phyloP scores from a whole-genome alignment of 805 yeast genomes.

The Maudiozyma pseudohumilis region DNA sequence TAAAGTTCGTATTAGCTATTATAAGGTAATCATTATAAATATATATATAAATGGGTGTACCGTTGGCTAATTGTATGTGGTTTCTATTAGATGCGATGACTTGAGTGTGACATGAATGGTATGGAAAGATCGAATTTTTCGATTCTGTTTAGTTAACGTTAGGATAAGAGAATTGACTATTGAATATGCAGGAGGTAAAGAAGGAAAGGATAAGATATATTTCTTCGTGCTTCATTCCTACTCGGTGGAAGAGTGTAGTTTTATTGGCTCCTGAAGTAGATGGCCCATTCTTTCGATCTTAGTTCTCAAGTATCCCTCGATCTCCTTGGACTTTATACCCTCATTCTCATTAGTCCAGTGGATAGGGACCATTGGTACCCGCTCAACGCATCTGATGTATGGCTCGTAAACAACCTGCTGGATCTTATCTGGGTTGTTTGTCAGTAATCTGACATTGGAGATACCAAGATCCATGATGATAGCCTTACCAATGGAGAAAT shows the following conservation, averaged over 20 bases:
- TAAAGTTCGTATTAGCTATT: no score
- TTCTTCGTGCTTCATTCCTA: no score
- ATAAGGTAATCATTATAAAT: no score
- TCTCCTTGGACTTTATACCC: slow-evolving; percentile 80
- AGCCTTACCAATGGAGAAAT: slow-evolving; percentile 88
- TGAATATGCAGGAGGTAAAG: no score
- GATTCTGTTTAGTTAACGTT: not conserved
- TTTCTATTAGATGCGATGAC: no score
- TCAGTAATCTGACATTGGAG: slow-evolving; percentile 59
- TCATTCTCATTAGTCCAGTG: slow-evolving; percentile 57
- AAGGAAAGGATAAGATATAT: no score
- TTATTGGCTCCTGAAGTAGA: slow-evolving; percentile 45
- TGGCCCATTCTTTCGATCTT: slow-evolving; percentile 98
- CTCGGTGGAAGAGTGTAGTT: slow-evolving; percentile 20
- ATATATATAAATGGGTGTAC: no score
- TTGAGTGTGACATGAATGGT: no score
- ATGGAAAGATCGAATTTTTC: not conserved
- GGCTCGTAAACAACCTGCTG: slow-evolving; percentile 87
- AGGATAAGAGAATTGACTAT: not conserved
- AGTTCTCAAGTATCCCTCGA: slow-evolving; percentile 87
- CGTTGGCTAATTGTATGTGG: no score
- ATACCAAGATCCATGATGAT: slow-evolving; percentile 78
- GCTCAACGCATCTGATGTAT: slow-evolving; percentile 64
- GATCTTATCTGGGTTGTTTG: slow-evolving; percentile 95
- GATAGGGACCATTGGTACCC: slow-evolving; percentile 95